A percentile compares a stretch with the other conserved stretches of the same genome.
Conservation (phyloP, 257 asterid species). For the Jaltomata sinuosa region DNA sequence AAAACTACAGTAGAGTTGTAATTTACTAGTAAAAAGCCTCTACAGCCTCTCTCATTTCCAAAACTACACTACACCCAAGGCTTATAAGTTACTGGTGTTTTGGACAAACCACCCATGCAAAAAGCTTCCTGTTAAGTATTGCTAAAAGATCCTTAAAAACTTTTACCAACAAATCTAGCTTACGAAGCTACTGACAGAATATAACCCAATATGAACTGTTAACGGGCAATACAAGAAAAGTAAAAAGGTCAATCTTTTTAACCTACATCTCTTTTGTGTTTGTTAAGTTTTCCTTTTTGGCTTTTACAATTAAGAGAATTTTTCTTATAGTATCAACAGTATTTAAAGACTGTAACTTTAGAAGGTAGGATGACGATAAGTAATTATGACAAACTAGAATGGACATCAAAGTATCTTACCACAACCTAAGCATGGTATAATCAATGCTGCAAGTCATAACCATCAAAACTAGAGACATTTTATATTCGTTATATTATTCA, state of each 20-base stretch:
- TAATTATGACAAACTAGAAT: neutral
- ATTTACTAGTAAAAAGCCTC: neutral
- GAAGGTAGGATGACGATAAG: neutral
- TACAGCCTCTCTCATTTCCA: neutral
- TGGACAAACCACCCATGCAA: neutral
- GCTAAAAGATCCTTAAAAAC: neutral
- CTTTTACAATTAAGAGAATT: neutral
- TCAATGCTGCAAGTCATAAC: neutral
- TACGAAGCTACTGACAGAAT: neutral
- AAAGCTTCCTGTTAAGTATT: neutral
- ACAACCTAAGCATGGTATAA: neutral
- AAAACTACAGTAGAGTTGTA: neutral
- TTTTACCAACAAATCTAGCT: neutral
- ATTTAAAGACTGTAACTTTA: neutral
- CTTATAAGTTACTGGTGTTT: neutral
- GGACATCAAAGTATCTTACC: neutral
- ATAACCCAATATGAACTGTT: neutral
- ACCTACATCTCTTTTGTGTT: neutral
- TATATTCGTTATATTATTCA: neutral
- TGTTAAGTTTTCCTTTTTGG: neutral
- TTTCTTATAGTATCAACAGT: neutral
- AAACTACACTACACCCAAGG: neutral
- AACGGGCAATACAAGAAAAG: neutral
- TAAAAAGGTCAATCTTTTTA: neutral
- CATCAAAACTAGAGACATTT: neutral